Evolutionary conservation across 345 rosid genomes (phyloP), one percentile per base, ranked within the genome.

Genomic region (Rhizophora apiculata): DNA sequence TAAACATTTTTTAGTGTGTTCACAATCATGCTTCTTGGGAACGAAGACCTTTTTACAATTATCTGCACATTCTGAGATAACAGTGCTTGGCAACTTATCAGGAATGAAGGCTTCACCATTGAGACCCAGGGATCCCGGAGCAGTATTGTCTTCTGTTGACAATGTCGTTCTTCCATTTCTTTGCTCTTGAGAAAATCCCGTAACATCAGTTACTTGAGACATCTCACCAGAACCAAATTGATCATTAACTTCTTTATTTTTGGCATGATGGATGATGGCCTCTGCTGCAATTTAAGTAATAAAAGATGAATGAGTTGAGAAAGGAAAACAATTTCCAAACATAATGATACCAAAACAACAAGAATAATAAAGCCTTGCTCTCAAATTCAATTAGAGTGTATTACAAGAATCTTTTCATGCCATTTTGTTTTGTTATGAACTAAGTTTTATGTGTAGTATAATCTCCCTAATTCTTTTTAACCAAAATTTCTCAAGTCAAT

Each of bases 191-290:
- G 78, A 77, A 60, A 80, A 74, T 54, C 63, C 72, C 13, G 82
- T 78, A 56, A 70, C 83, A 34, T 61, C 80, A 1, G 82, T 66
- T 62, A 82, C 72, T 65, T 77, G 88, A 48, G 85, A 73, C 69
- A 70, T 65, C 67, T 69, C 81, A 62, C 72, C 85, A 36, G 66
- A 68, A 57, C 69, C 62, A 59, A 67, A 57, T 63, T 62, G 54
- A 37, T 67, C 71, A 24, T 43, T 31, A 58, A 67, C 65, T 66
- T 73, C 77, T 62, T 64, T 69, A 19, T 34, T 65, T 69, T 60
- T 74, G 29, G n/a, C 56, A 73, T 53, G 60, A 29, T 29, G 6
- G 22, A 48, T 7, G 71, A 46, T 60, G 21, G 16, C 55, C 52
- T 66, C 76, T 67, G 76, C 6, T n/a, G 48, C 43, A 73, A 60